Evolutionary conservation across 495 filamentous ascomycete species (phyloP).

Genomic region (Aspergillus avenaceus): DNA sequence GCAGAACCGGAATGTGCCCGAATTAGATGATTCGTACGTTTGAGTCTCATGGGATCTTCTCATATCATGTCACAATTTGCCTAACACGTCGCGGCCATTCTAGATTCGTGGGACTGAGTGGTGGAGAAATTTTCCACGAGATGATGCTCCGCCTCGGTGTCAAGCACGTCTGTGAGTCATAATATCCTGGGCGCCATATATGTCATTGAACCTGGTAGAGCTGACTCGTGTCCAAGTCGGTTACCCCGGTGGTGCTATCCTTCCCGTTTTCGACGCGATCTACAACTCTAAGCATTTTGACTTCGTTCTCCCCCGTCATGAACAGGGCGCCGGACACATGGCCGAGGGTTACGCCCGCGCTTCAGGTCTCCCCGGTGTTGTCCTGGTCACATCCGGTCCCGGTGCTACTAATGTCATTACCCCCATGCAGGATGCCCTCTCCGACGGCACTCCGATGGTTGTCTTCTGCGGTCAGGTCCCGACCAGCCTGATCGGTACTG

Average conservation of each 20-base stretch:
- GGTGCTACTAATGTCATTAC: slow-evolving; percentile 61
- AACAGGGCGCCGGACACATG: slow-evolving; percentile 66
- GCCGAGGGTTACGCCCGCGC: slow-evolving; percentile 61
- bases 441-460: slow-evolving; percentile 60
- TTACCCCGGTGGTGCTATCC: slow-evolving; percentile 45
- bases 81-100: slow-evolving; percentile 7
- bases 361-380: slow-evolving; percentile 55
- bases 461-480: slow-evolving; percentile 59
- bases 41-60: background rate
- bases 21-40: slow-evolving; percentile 71
- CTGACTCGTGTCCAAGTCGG: slow-evolving; percentile 26
- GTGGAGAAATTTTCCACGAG: slow-evolving; percentile 97
- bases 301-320: slow-evolving; percentile 58
- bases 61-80: slow-evolving; percentile 5
- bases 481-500: slow-evolving; percentile 52
- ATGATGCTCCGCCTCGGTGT: slow-evolving; percentile 95
- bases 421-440: slow-evolving; percentile 58
- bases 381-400: slow-evolving; percentile 62
- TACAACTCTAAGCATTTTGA: slow-evolving; percentile 60
- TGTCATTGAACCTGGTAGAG: background rate
- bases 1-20: slow-evolving; percentile 52
- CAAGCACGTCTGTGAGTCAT: slow-evolving; percentile 80
- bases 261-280: slow-evolving; percentile 58
- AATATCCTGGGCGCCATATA: background rate
- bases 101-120: slow-evolving; percentile 90